Conservation (phyloP, 163 green algal species). For the Scenedesmus sp. region DNA sequence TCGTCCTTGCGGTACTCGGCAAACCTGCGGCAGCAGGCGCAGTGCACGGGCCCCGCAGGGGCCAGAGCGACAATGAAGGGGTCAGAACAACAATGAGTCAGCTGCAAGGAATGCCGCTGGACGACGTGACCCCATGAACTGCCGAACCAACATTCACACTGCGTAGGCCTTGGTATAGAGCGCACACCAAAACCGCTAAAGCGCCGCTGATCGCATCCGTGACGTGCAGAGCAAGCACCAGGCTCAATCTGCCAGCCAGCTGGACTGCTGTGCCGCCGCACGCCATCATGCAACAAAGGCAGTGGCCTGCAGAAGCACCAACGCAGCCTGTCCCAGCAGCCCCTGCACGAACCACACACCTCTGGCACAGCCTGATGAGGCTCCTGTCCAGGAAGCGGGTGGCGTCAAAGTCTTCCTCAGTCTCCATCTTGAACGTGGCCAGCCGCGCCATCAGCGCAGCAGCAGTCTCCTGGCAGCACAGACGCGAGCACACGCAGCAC, state of each 20-base stretch:
- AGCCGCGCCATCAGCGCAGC: conserved; percentile 92
- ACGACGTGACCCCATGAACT: too few relatives aligned
- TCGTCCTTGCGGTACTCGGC: conserved; percentile 97
- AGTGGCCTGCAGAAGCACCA: neutral
- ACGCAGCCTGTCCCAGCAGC: neutral
- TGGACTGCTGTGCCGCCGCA: too few relatives aligned
- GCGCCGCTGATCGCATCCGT: too few relatives aligned
- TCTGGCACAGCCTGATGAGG: conserved; percentile 90
- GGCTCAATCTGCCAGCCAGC: too few relatives aligned
- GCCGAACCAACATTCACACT: too few relatives aligned
- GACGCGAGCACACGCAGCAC: neutral
- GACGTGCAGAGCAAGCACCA: too few relatives aligned
- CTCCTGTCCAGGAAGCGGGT: conserved; percentile 97
- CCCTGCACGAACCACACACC: conserved; percentile 1
- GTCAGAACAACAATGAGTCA: too few relatives aligned
- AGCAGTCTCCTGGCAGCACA: conserved; percentile 89
- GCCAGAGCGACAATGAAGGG: too few relatives aligned
- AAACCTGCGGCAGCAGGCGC: conserved; percentile 71
- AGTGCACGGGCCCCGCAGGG: neutral
- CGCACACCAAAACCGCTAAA: too few relatives aligned
- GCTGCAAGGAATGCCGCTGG: too few relatives aligned
- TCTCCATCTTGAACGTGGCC: conserved; percentile 94
- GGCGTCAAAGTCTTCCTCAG: conserved; percentile 96
- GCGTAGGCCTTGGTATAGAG: too few relatives aligned
- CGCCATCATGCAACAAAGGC: too few relatives aligned